These are phyloP conservation scores for Ramularia collo-cygni DNA, from an alignment of 2,329 filamentous ascomycete genomes.

Conservation along the genomic window DNA sequence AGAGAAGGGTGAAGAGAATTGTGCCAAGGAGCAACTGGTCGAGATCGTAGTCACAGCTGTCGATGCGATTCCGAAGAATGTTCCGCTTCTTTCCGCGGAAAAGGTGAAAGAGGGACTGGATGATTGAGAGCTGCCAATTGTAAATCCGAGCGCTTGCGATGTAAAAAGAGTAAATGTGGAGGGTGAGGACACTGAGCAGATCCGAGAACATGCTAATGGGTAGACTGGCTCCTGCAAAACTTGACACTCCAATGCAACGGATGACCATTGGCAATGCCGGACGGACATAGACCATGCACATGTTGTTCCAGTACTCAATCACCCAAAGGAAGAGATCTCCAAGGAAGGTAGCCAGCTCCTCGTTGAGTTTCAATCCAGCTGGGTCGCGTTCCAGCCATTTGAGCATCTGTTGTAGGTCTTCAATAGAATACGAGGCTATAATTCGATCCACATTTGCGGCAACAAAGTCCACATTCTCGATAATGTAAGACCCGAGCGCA, in stretches of 20 bases:
- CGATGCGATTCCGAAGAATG: conserved; percentile 90
- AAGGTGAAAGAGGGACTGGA: conserved; percentile 95
- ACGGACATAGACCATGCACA: conserved; percentile 66
- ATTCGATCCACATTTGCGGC: conserved; percentile 70
- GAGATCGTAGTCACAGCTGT: conserved; percentile 96
- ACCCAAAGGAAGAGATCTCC: conserved; percentile 97
- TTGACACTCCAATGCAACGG: conserved; percentile 87
- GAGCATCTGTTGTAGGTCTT: conserved; percentile 81
- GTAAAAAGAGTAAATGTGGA: conserved; percentile 98
- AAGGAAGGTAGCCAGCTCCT: conserved; percentile 84
- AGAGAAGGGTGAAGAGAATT: conserved; percentile 89
- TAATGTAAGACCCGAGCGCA: conserved; percentile 90
- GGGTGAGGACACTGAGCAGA: conserved; percentile 78
- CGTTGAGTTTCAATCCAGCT: conserved; percentile 90
- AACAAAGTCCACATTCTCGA: conserved; percentile 84
- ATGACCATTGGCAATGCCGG: conserved; percentile 81
- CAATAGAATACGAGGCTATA: conserved; percentile 75
- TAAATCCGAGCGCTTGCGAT: conserved; percentile 94
- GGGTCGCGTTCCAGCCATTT: conserved; percentile 95
- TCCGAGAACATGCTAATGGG: conserved; percentile 94
- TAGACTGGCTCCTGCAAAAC: conserved; percentile 94
- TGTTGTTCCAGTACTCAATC: conserved; percentile 88
- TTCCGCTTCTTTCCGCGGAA: conserved; percentile 98
- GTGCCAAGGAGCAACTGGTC: conserved; percentile 95
- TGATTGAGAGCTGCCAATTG: conserved; percentile 96